These are phyloP conservation scores for Physcia stellaris DNA, from an alignment of 495 filamentous ascomycete species.

Conservation along the genomic window DNA sequence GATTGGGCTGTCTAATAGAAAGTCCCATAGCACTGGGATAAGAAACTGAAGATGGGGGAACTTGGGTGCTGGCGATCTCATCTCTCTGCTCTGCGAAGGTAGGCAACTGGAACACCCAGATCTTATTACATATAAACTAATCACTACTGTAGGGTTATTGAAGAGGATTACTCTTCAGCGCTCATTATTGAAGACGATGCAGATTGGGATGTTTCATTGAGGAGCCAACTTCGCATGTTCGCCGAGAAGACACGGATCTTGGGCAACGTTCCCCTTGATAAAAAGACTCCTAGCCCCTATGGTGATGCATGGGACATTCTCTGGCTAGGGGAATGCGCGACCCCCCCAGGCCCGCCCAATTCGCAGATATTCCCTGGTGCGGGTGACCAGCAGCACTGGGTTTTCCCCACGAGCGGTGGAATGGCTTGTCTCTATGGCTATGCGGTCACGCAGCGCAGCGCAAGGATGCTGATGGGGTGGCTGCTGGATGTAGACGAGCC, in stretches of 20 bases:
- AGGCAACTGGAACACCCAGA: too few relatives aligned
- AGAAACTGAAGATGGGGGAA: not conserved
- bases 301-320: conserved; percentile 42
- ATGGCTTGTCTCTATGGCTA: conserved; percentile 1
- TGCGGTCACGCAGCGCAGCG: not conserved
- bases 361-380: not conserved
- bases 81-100: conserved; percentile 2
- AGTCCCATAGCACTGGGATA: conserved; percentile 3
- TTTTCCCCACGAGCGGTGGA: not conserved
- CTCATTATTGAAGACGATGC: conserved; percentile 41
- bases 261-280: conserved; percentile 8
- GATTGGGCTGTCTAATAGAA: too few relatives aligned
- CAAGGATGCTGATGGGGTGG: not conserved
- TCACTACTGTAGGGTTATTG: conserved; percentile 19
- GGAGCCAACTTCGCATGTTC: conserved; percentile 31
- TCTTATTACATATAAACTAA: too few relatives aligned
- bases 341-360: not conserved
- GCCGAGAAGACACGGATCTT: conserved; percentile 23
- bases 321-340: conserved; percentile 36
- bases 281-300: conserved; percentile 28
- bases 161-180: conserved; percentile 29
- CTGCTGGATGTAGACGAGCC: not conserved
- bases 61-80: conserved; percentile 6
- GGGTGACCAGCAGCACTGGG: not conserved
- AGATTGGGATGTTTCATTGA: conserved; percentile 39